Evolutionary conservation across 2,329 filamentous ascomycete species (phyloP).

Genomic region (Raffaelea albimanens): DNA sequence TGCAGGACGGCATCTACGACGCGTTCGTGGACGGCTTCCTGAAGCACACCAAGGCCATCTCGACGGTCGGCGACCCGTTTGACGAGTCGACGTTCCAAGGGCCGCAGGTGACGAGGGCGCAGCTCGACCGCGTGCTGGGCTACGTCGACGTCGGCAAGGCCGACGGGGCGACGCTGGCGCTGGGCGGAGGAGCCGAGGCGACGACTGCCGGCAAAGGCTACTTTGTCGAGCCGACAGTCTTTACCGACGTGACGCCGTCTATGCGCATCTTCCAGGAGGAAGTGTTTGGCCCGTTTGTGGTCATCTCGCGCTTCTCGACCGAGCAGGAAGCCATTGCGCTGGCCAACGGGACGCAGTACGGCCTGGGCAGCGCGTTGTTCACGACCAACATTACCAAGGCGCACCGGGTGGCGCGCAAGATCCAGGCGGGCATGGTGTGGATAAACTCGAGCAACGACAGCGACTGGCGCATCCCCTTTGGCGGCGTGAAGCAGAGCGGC

Average conservation of each 20-base stretch:
- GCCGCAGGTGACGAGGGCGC: slow-evolving; percentile 52
- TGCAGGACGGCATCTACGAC: slow-evolving; percentile 49
- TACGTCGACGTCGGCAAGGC: slow-evolving; percentile 50
- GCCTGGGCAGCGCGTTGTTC: slow-evolving; percentile 45
- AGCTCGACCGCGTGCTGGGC: slow-evolving; percentile 52
- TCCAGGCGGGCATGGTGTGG: slow-evolving; percentile 47
- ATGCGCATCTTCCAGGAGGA: slow-evolving; percentile 36
- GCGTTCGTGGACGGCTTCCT: slow-evolving; percentile 49
- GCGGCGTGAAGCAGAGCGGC: slow-evolving; percentile 28
- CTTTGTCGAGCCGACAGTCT: slow-evolving; percentile 15
- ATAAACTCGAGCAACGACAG: slow-evolving; percentile 33
- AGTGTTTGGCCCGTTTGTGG: slow-evolving; percentile 51
- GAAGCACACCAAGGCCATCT: slow-evolving; percentile 21
- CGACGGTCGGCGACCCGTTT: slow-evolving; percentile 53
- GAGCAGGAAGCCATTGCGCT: slow-evolving; percentile 39
- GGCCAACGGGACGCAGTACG: slow-evolving; percentile 46
- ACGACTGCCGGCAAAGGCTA: slow-evolving; percentile 7
- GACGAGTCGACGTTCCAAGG: slow-evolving; percentile 41
- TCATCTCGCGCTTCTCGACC: slow-evolving; percentile 38
- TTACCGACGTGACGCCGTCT: slow-evolving; percentile 9
- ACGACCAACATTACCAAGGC: slow-evolving; percentile 40
- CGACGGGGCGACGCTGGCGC: slow-evolving; percentile 45
- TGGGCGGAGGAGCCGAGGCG: slow-evolving; percentile 33
- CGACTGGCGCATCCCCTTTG: slow-evolving; percentile 44
- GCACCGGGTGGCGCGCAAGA: slow-evolving; percentile 20